These are phyloP conservation scores for Mariannaea sp. DNA, from an alignment of 2,329 filamentous ascomycete species.

Conservation along the genomic window DNA sequence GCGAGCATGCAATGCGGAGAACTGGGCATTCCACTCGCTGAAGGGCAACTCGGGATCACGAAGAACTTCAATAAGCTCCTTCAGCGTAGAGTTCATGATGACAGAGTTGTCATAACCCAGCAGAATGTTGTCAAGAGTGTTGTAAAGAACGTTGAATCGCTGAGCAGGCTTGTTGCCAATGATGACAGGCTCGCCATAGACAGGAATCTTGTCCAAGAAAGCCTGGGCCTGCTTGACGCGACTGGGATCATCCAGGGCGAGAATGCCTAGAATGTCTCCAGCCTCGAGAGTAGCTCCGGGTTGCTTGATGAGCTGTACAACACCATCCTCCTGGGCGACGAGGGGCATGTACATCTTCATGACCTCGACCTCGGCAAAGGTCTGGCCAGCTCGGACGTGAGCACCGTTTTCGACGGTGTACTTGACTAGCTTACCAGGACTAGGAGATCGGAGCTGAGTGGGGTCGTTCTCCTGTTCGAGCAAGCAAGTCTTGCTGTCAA, in stretches of 20 bases:
- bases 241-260: slow-evolving; percentile 91
- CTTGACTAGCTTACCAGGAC: slow-evolving; percentile 96
- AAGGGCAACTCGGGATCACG: slow-evolving; percentile 90
- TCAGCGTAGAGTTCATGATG: slow-evolving; percentile 86
- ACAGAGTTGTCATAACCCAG: slow-evolving; percentile 96
- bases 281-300: slow-evolving; percentile 97
- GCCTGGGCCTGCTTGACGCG: slow-evolving; percentile 96
- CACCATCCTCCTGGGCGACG: slow-evolving; percentile 90
- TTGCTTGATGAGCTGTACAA: slow-evolving; percentile 98
- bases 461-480: slow-evolving; percentile 99
- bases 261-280: slow-evolving; percentile 97
- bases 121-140: slow-evolving; percentile 84
- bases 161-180: slow-evolving; percentile 92
- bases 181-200: slow-evolving; percentile 83
- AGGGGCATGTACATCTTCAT: slow-evolving; percentile 99
- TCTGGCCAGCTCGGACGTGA: slow-evolving; percentile 88
- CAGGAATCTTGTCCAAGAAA: slow-evolving; percentile 88
- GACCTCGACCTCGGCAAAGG: slow-evolving; percentile 97
- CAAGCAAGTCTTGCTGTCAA: slow-evolving; percentile 97
- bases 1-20: slow-evolving; percentile 93
- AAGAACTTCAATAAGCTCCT: slow-evolving; percentile 87
- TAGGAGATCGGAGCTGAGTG: slow-evolving; percentile 92
- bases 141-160: slow-evolving; percentile 76
- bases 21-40: slow-evolving; percentile 94
- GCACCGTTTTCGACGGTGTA: slow-evolving; percentile 95